Percentiles rank a stretch among this genome's conserved stretches.
phyloP scores from a whole-genome alignment of 1,284 basidiomycete species.

The Tausonia pullulans region DNA sequence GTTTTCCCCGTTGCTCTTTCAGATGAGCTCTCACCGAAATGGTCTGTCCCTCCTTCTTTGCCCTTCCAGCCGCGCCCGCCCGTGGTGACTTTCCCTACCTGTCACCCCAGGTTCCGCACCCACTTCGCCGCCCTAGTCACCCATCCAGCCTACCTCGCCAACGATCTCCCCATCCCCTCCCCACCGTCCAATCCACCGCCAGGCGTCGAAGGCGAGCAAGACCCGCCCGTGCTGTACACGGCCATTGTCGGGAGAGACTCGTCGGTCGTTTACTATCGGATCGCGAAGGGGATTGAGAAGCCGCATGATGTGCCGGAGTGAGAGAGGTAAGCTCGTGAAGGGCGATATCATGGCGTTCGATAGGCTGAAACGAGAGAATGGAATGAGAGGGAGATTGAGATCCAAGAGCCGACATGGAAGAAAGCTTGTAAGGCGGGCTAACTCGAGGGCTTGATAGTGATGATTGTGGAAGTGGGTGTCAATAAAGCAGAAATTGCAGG shows the following conservation, averaged over 20 bases:
- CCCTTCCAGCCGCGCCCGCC: too few species aligned
- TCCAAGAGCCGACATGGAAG: too few species aligned
- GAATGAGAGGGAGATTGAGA: too few species aligned
- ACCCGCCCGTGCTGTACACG: conserved; percentile 26
- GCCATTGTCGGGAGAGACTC: conserved; percentile 33
- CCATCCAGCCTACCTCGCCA: background rate
- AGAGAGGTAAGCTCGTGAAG: conserved; percentile 14
- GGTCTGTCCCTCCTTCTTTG: background rate
- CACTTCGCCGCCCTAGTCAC: conserved; percentile 8
- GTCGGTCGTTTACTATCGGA: conserved; percentile 36
- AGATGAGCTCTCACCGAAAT: conserved; percentile 3
- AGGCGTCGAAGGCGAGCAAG: conserved; percentile 5
- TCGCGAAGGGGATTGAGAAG: conserved; percentile 36
- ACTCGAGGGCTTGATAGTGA: too few species aligned
- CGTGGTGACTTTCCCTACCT: too few species aligned
- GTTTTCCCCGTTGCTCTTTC: conserved; percentile 11
- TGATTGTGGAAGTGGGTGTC: too few species aligned
- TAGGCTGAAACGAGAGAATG: too few species aligned
- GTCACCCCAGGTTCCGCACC: conserved; percentile 9
- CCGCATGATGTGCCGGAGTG: conserved; percentile 36
- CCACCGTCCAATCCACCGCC: background rate
- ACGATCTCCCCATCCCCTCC: background rate
- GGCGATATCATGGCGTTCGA: too few species aligned
- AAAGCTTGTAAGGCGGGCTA: too few species aligned
- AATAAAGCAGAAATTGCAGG: too few species aligned